Evolutionary conservation across 768 basidiomycete genomes (phyloP).

Genomic region (Trametes coccinea): DNA sequence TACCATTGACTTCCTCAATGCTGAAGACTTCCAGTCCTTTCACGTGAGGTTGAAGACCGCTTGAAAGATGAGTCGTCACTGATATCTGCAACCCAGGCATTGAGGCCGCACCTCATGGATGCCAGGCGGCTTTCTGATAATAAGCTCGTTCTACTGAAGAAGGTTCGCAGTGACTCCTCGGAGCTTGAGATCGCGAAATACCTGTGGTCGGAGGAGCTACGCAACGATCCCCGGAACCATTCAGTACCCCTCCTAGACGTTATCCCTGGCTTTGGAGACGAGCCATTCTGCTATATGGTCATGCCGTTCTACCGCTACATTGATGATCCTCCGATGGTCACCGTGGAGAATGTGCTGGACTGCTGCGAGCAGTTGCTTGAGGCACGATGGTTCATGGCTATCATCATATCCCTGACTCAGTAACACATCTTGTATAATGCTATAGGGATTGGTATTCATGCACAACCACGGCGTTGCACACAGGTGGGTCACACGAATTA

Average conservation of each 20-base stretch:
- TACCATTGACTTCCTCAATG: background rate
- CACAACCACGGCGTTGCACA: slow-evolving; percentile 26
- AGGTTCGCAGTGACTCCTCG: background rate
- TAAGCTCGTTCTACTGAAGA: slow-evolving; percentile 21
- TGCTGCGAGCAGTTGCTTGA: slow-evolving; percentile 22
- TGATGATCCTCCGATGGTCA: slow-evolving; percentile 15
- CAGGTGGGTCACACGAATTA: slow-evolving; percentile 6
- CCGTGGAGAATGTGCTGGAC: slow-evolving; percentile 23
- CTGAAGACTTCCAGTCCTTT: background rate
- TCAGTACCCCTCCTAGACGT: slow-evolving; percentile 23
- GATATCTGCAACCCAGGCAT: background rate
- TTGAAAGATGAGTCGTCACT: background rate
- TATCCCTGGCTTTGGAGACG: slow-evolving; percentile 5
- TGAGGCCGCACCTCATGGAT: slow-evolving; percentile 14
- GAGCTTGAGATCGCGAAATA: slow-evolving; percentile 14
- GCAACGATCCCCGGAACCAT: slow-evolving; percentile 22
- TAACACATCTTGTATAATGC: background rate
- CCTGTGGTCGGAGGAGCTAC: slow-evolving; percentile 10
- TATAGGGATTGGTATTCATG: slow-evolving; percentile 24
- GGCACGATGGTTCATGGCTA: slow-evolving; percentile 7
- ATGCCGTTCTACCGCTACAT: slow-evolving; percentile 26
- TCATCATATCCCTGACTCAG: background rate
- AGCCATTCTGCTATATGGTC: slow-evolving; percentile 18
- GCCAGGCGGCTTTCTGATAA: slow-evolving; percentile 23
- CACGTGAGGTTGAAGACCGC: background rate